Evolutionary conservation across 1,284 basidiomycete genomes (phyloP).

Genomic region (Austroboletus rostrupii): DNA sequence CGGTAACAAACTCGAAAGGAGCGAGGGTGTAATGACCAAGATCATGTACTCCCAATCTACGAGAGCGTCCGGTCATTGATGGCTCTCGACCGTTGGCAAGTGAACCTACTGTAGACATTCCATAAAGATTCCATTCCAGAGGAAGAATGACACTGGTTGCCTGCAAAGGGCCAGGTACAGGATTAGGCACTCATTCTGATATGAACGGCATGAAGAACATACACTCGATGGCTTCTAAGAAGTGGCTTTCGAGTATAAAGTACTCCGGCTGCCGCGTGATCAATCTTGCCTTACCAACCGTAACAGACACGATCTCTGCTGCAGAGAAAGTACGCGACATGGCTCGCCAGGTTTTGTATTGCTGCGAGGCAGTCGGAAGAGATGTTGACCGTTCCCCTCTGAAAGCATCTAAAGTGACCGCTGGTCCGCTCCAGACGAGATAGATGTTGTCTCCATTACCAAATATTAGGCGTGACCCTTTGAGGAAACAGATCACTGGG

Average conservation of each 20-base stretch:
- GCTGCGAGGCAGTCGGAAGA: neutral
- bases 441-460: slow-evolving; percentile 5
- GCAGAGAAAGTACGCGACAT: slow-evolving; percentile 8
- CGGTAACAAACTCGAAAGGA: slow-evolving; percentile 7
- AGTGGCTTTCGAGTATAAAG: slow-evolving; percentile 27
- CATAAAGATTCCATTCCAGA: slow-evolving; percentile 16
- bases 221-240: slow-evolving; percentile 29
- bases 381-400: slow-evolving; percentile 5
- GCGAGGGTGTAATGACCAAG: neutral
- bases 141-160: slow-evolving; percentile 16
- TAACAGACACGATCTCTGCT: slow-evolving; percentile 1
- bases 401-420: slow-evolving; percentile 11
- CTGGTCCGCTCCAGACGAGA: slow-evolving; percentile 17
- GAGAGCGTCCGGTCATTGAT: neutral
- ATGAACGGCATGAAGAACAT: neutral
- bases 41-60: slow-evolving; percentile 24
- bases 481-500: slow-evolving; percentile 7
- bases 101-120: slow-evolving; percentile 28
- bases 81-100: neutral
- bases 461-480: neutral
- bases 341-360: slow-evolving; percentile 8
- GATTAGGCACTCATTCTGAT: neutral
- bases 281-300: neutral
- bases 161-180: neutral
- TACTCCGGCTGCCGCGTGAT: neutral